Percentiles rank a stretch among this genome's conserved stretches.
phyloP scores from a whole-genome alignment of 306 rosid species.

The Boehmeria nivea region DNA sequence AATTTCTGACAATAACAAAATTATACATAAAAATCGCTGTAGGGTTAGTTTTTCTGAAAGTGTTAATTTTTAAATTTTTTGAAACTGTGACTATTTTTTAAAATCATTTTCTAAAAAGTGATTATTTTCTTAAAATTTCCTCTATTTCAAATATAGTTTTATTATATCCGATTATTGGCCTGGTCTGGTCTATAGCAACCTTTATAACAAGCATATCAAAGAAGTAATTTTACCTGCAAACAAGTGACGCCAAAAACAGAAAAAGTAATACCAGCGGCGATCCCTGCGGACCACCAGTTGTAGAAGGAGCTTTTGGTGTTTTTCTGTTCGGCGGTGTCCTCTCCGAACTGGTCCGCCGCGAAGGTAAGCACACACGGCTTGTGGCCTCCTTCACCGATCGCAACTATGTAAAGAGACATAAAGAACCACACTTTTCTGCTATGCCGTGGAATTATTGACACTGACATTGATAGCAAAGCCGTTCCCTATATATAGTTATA shows the following conservation, averaged over 20 bases:
- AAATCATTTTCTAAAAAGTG: too few relatives aligned
- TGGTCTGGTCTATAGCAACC: too few relatives aligned
- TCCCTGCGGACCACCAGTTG: constrained; percentile 55
- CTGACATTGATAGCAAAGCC: constrained; percentile 49
- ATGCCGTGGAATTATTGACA: constrained; percentile 18
- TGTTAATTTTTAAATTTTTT: too few relatives aligned
- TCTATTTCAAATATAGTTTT: too few relatives aligned
- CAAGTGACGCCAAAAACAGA: constrained; percentile 41
- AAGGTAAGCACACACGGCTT: constrained; percentile 71
- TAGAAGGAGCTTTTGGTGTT: constrained; percentile 56
- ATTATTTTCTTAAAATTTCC: too few relatives aligned
- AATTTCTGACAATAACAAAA: too few relatives aligned
- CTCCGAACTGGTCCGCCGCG: constrained; percentile 78
- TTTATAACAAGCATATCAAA: too few relatives aligned
- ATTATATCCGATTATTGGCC: too few relatives aligned
- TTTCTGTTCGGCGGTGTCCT: constrained; percentile 46
- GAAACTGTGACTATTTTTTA: too few relatives aligned
- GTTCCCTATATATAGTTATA: constrained; percentile 31
- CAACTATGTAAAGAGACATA: constrained; percentile 43
- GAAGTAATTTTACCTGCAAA: constrained; percentile 44
- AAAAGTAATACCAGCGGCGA: constrained; percentile 30
- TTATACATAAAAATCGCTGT: too few relatives aligned
- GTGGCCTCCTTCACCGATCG: constrained; percentile 75
- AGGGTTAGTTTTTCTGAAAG: too few relatives aligned
- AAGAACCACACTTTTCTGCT: constrained; percentile 29